phyloP scores from a whole-genome alignment of 177 flowering plant genomes.

The Telopea speciosissima region DNA sequence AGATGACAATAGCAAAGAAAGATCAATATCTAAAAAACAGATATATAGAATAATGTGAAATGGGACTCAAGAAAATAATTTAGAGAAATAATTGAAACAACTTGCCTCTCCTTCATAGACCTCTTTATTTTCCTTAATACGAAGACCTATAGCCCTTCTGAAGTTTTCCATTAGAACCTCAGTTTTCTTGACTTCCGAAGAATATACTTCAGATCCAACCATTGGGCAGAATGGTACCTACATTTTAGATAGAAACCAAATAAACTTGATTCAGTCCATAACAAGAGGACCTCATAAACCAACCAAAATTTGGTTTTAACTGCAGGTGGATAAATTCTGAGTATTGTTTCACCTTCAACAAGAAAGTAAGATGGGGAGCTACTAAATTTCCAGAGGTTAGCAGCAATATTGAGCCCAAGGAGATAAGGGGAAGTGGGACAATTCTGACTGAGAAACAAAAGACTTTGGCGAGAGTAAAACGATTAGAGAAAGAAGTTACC shows the following conservation, averaged over 20 bases:
- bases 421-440: neutral
- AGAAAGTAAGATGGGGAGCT: neutral
- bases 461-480: neutral
- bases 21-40: neutral
- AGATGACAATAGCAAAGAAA: neutral
- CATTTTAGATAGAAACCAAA: constrained; percentile 3
- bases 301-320: neutral
- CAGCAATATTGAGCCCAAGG: neutral
- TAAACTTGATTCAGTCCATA: neutral
- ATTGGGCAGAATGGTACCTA: constrained; percentile 99
- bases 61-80: neutral
- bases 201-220: constrained; percentile 99
- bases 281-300: neutral
- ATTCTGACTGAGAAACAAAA: neutral
- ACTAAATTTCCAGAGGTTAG: neutral
- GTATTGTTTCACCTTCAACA: neutral
- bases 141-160: constrained; percentile 87
- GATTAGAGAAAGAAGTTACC: constrained; percentile 28
- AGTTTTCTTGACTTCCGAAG: constrained; percentile 97
- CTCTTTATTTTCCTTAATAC: constrained; percentile 95
- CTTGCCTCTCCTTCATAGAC: constrained; percentile 99
- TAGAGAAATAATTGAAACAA: neutral
- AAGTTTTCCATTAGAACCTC: constrained; percentile 98
- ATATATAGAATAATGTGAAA: neutral
- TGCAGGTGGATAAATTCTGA: neutral